Base-by-base conservation (phyloP, 2,329 filamentous ascomycete species). In the Xylaria sp. region DNA sequence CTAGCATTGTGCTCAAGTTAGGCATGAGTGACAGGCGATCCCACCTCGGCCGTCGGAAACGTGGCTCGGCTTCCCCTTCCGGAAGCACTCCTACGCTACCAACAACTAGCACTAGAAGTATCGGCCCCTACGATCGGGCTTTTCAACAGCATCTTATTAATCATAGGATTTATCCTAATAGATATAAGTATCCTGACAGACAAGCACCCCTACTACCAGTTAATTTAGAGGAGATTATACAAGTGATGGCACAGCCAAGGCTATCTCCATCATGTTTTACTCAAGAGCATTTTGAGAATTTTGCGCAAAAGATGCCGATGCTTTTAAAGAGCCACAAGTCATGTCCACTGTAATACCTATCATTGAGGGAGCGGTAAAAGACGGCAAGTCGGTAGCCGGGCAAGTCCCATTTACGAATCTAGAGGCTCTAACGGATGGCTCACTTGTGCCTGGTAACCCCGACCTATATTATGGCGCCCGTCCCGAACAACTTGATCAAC, bases 71-170 rank as follows among this genome's bases (percentile, higher is more conserved):
- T 42, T 52, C 52, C 15, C 14, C 50, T 47, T 64, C 64, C n/a
- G 35, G 14, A 37, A 37, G 35, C 35, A 37, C 35, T 12, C 61
- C 55, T 54, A 70, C 63, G 50, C 69, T 70, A 47, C 72, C 69
- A 35, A 65, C 64, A 19, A 73, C 72, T 43, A 66, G 38, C 17
- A 46, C 47, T 35, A 33, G n/a, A 38, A 59, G 6, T 11, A 54
- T 28, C 19, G 15, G 57, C 66, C 57, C 45, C 12, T 49, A 49
- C 23, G 57, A 33, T 37, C 31, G 62, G 61, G 55, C 52, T 17
- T 75, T 76, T 63, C 63, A 73, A 65, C 69, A 72, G 49, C 68
- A 67, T 55, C 43, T 74, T 2, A 63, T 63, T 35, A 69, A 75
- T 52, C 23, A 70, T 55, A 40, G 55, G 46, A 57, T 74, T 33